Conservation (phyloP, 2,329 filamentous ascomycete genomes). For the Talaromyces sp. region DNA sequence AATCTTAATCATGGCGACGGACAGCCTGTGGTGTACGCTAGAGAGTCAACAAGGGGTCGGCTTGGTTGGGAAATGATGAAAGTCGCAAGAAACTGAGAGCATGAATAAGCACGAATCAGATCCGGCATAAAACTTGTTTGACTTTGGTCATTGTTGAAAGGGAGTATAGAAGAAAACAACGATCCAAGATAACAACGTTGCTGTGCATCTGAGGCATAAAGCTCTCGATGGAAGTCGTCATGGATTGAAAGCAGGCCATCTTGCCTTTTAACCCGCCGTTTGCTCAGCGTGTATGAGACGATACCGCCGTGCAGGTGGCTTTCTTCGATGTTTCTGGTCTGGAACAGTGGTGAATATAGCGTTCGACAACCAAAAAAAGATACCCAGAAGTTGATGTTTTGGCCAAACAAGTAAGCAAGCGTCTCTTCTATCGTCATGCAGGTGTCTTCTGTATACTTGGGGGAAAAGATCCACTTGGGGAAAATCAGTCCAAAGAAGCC, state of each 20-base stretch:
- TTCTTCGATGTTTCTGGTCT: not conserved
- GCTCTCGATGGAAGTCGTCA: constrained; percentile 49
- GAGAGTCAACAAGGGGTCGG: constrained; percentile 56
- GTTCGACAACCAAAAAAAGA: too few species aligned
- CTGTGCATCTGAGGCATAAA: constrained; percentile 52
- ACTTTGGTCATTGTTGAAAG: constrained; percentile 19
- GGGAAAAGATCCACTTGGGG: not conserved
- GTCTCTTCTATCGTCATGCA: not conserved
- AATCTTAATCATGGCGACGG: constrained; percentile 65
- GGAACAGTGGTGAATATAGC: too few species aligned
- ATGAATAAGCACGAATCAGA: not conserved
- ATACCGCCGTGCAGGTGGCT: constrained; percentile 39
- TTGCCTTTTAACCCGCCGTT: constrained; percentile 28
- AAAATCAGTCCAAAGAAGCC: not conserved
- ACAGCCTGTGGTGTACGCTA: constrained; percentile 65
- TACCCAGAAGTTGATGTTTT: not conserved
- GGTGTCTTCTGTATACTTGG: not conserved
- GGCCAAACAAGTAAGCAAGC: not conserved
- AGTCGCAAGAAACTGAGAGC: not conserved
- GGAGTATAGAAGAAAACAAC: constrained; percentile 43
- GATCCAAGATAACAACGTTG: constrained; percentile 52
- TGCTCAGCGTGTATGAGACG: constrained; percentile 45
- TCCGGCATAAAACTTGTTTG: not conserved
- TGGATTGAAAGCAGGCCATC: constrained; percentile 30
- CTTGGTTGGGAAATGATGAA: constrained; percentile 56